A percentile compares a stretch with the other conserved stretches of the same genome.
Conservation (phyloP, 116 monocot species). For the Papilionanthe hybrid region DNA sequence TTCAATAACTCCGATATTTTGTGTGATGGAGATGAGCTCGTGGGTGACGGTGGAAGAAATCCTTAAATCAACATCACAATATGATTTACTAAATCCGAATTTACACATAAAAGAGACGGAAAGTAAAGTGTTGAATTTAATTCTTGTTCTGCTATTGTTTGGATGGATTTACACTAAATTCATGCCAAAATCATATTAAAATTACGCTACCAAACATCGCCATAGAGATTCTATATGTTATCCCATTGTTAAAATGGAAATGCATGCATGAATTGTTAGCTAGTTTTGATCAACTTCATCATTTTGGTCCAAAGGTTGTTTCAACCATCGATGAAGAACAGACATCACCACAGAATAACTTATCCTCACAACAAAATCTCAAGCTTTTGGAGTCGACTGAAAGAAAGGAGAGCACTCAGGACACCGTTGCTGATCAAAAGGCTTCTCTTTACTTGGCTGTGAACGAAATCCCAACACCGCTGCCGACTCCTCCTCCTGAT, state of each 20-base stretch:
- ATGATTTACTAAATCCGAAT: too few species aligned
- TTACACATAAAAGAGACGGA: too few species aligned
- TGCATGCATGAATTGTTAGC: background rate
- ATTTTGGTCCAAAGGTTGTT: slow-evolving; percentile 1
- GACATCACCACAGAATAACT: slow-evolving; percentile 15
- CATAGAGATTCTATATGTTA: too few species aligned
- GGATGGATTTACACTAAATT: too few species aligned
- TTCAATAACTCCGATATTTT: too few species aligned
- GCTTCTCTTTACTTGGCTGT: slow-evolving; percentile 23
- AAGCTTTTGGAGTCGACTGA: slow-evolving; percentile 23
- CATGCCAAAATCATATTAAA: too few species aligned
- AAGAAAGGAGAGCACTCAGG: slow-evolving; percentile 21
- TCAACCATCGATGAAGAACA: slow-evolving; percentile 12
- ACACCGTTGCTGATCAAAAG: slow-evolving; percentile 19
- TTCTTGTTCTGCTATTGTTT: too few species aligned
- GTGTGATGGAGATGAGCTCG: too few species aligned
- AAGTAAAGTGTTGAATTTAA: too few species aligned
- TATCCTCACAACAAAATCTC: slow-evolving; percentile 28
- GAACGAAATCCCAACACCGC: slow-evolving; percentile 25
- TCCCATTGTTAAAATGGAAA: background rate
- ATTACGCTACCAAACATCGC: too few species aligned
- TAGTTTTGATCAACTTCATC: background rate
- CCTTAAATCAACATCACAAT: too few species aligned
- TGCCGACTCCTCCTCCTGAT: slow-evolving; percentile 20
- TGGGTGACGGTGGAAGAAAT: too few species aligned